Evolutionary conservation across 2,329 filamentous ascomycete genomes (phyloP).

Genomic region (Tolypocladium paradoxum): DNA sequence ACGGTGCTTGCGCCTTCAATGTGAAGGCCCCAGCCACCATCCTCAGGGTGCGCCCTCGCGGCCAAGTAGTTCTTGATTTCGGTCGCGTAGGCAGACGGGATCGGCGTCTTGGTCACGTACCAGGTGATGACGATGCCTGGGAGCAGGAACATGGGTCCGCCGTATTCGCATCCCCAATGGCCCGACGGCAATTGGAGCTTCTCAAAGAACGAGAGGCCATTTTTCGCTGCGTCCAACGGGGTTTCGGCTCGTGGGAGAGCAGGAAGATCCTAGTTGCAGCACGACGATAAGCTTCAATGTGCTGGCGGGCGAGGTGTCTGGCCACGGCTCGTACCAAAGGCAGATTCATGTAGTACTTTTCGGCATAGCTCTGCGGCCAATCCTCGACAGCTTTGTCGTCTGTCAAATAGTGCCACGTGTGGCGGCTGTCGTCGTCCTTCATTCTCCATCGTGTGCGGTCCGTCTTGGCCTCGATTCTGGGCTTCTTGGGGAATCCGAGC

Average conservation of each 20-base stretch:
- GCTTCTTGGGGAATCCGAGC: conserved; percentile 31
- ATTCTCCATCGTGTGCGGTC: conserved; percentile 79
- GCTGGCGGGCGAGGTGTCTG: background rate
- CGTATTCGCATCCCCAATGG: conserved; percentile 96
- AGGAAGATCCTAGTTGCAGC: conserved; percentile 53
- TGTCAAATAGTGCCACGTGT: conserved; percentile 89
- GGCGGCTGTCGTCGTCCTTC: conserved; percentile 68
- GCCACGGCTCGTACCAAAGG: conserved; percentile 50
- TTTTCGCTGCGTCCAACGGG: conserved; percentile 66
- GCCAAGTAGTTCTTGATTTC: conserved; percentile 92
- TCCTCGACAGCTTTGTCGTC: conserved; percentile 57
- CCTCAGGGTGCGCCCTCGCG: conserved; percentile 69
- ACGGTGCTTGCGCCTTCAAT: conserved; percentile 89
- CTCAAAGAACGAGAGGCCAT: conserved; percentile 81
- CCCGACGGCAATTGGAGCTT: conserved; percentile 79
- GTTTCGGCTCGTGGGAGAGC: conserved; percentile 58
- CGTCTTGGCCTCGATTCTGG: conserved; percentile 48
- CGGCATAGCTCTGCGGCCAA: conserved; percentile 83
- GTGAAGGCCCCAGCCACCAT: conserved; percentile 96
- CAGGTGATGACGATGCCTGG: conserved; percentile 77
- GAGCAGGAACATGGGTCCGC: conserved; percentile 90
- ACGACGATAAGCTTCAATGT: background rate
- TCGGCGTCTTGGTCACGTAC: conserved; percentile 81
- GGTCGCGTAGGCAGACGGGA: conserved; percentile 66
- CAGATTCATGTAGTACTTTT: conserved; percentile 78